Conservation (phyloP, 495 filamentous ascomycete genomes). For the Neurospora africana region DNA sequence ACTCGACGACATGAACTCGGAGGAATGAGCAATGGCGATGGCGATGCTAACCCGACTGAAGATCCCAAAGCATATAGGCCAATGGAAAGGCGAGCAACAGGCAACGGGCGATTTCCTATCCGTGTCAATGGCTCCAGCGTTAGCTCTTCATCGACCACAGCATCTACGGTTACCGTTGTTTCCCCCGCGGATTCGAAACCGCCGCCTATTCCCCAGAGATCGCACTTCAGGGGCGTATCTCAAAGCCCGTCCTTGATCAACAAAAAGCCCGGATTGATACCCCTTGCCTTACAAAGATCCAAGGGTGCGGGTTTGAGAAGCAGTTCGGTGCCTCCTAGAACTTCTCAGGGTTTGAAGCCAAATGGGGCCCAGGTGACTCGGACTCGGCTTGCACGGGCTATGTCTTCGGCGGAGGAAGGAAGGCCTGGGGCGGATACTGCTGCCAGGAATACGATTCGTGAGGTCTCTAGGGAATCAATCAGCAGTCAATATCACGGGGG, state of each 20-base stretch:
- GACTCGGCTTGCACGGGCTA: not conserved
- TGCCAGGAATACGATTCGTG: not conserved
- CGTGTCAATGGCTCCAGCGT: conserved; percentile 48
- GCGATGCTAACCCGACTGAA: not conserved
- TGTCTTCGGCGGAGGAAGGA: not conserved
- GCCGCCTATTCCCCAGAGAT: conserved; percentile 59
- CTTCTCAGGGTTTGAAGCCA: conserved; percentile 39
- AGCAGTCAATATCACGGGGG: not conserved
- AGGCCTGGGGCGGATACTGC: not conserved
- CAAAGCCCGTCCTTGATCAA: conserved; percentile 46
- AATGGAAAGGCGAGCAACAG: conserved; percentile 2
- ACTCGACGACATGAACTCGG: not conserved
- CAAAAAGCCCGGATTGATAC: conserved; percentile 55
- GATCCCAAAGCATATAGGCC: not conserved
- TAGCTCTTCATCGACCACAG: conserved; percentile 1
- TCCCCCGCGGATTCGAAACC: conserved; percentile 43
- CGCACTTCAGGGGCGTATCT: conserved; percentile 63
- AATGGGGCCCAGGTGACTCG: not conserved
- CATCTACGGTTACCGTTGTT: conserved; percentile 9
- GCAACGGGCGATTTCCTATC: conserved; percentile 70
- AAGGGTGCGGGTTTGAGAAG: conserved; percentile 62
- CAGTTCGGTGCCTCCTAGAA: conserved; percentile 64
- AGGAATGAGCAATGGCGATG: not conserved
- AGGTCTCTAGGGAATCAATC: not conserved
- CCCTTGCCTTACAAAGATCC: conserved; percentile 49